These are phyloP conservation scores for Berkeleyomyces basicola DNA, from an alignment of 2,329 filamentous ascomycete genomes.

Conservation along the genomic window DNA sequence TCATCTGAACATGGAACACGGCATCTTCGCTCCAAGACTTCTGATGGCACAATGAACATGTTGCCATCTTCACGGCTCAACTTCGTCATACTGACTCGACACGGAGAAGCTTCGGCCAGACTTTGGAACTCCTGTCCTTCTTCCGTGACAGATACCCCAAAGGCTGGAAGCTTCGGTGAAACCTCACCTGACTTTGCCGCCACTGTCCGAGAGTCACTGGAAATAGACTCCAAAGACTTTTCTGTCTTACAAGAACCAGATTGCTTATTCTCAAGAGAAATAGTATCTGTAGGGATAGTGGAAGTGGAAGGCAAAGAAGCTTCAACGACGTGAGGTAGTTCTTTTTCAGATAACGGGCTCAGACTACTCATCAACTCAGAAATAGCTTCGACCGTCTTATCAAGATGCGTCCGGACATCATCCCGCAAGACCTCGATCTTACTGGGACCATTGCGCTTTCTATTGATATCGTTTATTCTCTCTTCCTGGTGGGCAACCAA, in stretches of 20 bases:
- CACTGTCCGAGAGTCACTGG: not conserved
- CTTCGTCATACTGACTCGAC: slow-evolving; percentile 5
- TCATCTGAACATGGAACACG: slow-evolving; percentile 2
- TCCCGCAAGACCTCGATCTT: slow-evolving; percentile 7
- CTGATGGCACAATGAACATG: slow-evolving; percentile 4
- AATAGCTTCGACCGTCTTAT: slow-evolving; percentile 2
- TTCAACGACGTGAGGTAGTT: not conserved
- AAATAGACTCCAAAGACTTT: not conserved
- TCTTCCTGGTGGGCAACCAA: slow-evolving; percentile 9
- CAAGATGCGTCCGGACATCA: slow-evolving; percentile 1
- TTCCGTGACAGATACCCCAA: not conserved
- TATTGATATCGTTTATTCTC: not conserved
- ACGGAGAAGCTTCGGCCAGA: slow-evolving; percentile 2
- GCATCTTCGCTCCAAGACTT: not conserved
- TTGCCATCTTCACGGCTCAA: not conserved
- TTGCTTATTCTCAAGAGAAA: not conserved
- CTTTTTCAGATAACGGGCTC: not conserved
- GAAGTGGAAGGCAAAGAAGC: not conserved
- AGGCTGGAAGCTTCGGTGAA: not conserved
- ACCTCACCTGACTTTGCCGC: not conserved
- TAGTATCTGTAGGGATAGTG: not conserved
- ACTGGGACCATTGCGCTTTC: not conserved
- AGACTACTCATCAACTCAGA: not conserved
- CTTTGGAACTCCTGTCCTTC: not conserved
- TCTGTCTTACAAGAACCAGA: not conserved